A percentile compares a stretch with the other conserved stretches of the same genome.
Conservation (phyloP, 208 protist genomes). For the Trypanosoma lewisi region DNA sequence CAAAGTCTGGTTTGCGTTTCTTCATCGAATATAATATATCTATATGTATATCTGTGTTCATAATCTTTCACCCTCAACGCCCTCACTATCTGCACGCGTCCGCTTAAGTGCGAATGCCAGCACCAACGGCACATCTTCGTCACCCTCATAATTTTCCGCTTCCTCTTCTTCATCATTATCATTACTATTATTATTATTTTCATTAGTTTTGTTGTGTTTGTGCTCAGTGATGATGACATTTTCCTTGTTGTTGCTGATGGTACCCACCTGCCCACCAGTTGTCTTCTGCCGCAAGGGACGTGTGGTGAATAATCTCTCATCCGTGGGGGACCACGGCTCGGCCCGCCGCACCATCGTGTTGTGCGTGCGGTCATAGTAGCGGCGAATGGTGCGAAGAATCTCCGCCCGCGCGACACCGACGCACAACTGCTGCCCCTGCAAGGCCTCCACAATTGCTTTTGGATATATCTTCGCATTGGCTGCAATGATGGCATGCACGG, state of each 20-base stretch:
- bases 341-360: constrained; percentile 50
- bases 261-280: too few species aligned
- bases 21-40: background rate
- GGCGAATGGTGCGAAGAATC: constrained; percentile 64
- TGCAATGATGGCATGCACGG: constrained; percentile 51
- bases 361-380: constrained; percentile 73
- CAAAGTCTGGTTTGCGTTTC: background rate
- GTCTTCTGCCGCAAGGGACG: background rate
- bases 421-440: constrained; percentile 62
- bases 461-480: constrained; percentile 53
- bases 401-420: constrained; percentile 60
- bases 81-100: background rate
- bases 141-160: constrained; percentile 1
- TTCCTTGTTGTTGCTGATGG: background rate
- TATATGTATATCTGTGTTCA: background rate
- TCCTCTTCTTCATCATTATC: background rate
- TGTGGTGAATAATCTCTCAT: constrained; percentile 62
- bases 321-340: constrained; percentile 60
- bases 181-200: background rate
- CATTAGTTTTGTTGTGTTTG: background rate
- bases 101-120: constrained; percentile 4
- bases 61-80: background rate
- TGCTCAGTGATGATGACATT: background rate
- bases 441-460: constrained; percentile 43
- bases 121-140: constrained; percentile 10